phyloP scores from a whole-genome alignment of 2,329 filamentous ascomycete genomes.

The Colletotrichum paranaense region DNA sequence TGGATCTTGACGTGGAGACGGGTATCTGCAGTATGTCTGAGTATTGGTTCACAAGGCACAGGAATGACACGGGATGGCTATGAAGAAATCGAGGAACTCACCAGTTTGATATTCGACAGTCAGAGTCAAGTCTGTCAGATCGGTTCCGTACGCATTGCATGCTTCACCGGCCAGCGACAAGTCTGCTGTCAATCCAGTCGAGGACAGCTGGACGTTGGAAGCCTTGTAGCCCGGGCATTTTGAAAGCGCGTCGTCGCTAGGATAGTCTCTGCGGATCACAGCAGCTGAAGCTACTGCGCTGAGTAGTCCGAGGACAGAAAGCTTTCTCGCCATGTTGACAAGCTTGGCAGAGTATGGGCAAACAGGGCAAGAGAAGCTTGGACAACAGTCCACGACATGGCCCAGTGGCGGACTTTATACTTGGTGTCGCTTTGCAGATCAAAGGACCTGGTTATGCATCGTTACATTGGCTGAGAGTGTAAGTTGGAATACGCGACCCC shows the following conservation, averaged over 20 bases:
- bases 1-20: conserved; percentile 82
- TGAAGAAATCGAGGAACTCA: conserved; percentile 9
- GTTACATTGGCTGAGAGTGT: conserved; percentile 8
- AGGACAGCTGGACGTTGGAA: conserved; percentile 65
- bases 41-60: not conserved
- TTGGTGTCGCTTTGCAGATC: conserved; percentile 1
- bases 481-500: not conserved
- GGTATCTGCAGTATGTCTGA: conserved; percentile 55
- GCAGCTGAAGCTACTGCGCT: conserved; percentile 21
- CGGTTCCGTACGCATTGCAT: conserved; percentile 40
- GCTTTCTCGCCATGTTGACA: conserved; percentile 22
- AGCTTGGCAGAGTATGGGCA: not conserved
- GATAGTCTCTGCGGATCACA: conserved; percentile 29
- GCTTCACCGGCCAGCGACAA: conserved; percentile 39
- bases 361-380: not conserved
- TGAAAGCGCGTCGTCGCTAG: conserved; percentile 26
- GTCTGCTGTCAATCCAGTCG: conserved; percentile 64
- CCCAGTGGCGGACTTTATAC: conserved; percentile 18
- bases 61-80: not conserved
- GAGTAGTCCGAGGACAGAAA: conserved; percentile 25
- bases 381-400: not conserved
- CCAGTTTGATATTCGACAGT: conserved; percentile 47
- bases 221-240: conserved; percentile 58
- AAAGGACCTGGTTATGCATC: not conserved
- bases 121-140: conserved; percentile 42